Percentiles rank a stretch among this genome's conserved stretches.
These are phyloP conservation scores for Euphorbia neoarborescens DNA, from an alignment of 441 rosid genomes.

Conservation along the genomic window DNA sequence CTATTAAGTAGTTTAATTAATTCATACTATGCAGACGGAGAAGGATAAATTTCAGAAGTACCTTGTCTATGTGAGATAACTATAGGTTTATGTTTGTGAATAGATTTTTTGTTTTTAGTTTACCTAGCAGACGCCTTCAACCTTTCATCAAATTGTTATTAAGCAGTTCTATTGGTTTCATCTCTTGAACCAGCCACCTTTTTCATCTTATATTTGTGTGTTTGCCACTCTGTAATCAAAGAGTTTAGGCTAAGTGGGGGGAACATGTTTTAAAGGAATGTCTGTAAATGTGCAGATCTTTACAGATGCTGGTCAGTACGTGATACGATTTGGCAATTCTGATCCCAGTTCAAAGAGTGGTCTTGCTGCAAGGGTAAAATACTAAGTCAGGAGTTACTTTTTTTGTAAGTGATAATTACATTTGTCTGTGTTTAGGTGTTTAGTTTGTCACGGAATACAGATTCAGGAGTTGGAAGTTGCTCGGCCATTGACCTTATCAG, in stretches of 20 bases:
- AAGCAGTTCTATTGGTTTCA: neutral
- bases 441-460: conserved; percentile 27
- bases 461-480: conserved; percentile 68
- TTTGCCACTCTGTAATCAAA: neutral
- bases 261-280: neutral
- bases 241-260: neutral
- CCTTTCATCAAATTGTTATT: neutral
- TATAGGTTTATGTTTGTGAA: neutral
- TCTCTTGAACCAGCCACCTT: neutral
- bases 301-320: conserved; percentile 98
- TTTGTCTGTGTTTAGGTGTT: conserved; percentile 8
- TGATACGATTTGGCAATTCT: conserved; percentile 73
- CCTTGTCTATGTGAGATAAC: neutral
- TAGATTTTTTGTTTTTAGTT: neutral
- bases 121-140: neutral
- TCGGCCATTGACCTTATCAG: conserved; percentile 59
- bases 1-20: too few relatives aligned
- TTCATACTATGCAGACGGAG: neutral
- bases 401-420: neutral
- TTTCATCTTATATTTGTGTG: neutral
- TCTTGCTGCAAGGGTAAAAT: conserved; percentile 43
- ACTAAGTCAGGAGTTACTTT: neutral
- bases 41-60: neutral
- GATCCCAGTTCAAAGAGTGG: conserved; percentile 54
- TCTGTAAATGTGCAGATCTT: conserved; percentile 44